A percentile compares a stretch with the other conserved stretches of the same genome.
Evolutionary conservation across 78 protist genomes (phyloP).

Genomic region (Dictyostelium intermedium): DNA sequence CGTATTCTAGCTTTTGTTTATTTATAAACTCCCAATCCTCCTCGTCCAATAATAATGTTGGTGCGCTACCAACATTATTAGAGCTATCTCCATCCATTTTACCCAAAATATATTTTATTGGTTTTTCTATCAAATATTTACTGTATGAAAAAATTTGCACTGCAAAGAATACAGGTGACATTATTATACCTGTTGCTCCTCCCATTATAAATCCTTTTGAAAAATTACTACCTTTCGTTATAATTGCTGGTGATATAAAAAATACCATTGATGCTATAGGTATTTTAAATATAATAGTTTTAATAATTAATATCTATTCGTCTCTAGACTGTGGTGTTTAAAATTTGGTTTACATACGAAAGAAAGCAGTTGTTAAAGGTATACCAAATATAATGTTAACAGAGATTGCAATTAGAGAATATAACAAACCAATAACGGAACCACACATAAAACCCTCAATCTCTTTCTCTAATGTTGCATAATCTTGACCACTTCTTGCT

Average conservation of each 20-base stretch:
- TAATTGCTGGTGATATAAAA: slow-evolving; percentile 14
- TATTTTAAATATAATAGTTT: not conserved
- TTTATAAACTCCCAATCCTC: slow-evolving; percentile 39
- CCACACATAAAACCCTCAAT: slow-evolving; percentile 29
- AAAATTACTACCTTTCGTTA: not conserved
- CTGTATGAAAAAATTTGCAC: not conserved
- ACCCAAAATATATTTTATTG: slow-evolving; percentile 4
- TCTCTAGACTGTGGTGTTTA: no score
- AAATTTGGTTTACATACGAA: not conserved
- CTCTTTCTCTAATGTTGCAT: slow-evolving; percentile 15
- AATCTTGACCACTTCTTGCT: slow-evolving; percentile 21
- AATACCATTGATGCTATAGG: slow-evolving; percentile 18
- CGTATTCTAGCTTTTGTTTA: slow-evolving; percentile 32
- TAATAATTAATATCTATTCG: not conserved
- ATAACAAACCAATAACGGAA: slow-evolving; percentile 21
- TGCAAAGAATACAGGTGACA: slow-evolving; percentile 8
- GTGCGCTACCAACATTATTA: not conserved
- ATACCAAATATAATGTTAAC: slow-evolving; percentile 17
- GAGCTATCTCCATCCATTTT: not conserved
- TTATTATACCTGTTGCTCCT: slow-evolving; percentile 36
- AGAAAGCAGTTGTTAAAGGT: slow-evolving; percentile 44
- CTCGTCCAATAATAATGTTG: slow-evolving; percentile 45
- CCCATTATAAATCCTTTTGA: slow-evolving; percentile 41
- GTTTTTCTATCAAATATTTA: slow-evolving; percentile 34
- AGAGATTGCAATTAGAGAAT: slow-evolving; percentile 39